Base-by-base conservation (phyloP, 192 early-diverging fungal genomes). In the Dissophora globulifera region DNA sequence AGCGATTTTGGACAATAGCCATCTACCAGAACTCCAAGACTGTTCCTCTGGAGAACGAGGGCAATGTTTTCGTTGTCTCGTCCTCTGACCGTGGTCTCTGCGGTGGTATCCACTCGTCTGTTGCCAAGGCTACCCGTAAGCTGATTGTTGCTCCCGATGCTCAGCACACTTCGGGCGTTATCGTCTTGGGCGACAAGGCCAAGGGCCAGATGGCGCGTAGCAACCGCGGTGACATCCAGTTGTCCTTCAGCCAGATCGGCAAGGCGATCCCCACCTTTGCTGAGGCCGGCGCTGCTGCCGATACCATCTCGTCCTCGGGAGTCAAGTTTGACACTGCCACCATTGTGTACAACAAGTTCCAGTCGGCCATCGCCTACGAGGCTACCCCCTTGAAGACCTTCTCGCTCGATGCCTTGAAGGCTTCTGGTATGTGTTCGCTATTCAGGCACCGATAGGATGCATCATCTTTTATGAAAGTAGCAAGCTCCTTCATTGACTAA, bases 81-180 rank as follows among this genome's bases (percentile, higher is more conserved):
- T 97, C 95, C 31, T 96, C 94, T 48, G 97, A 99, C 87, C 90
- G 94, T 87, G 97, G 97, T 85, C 92, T 99, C 33, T 99, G 97
- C 82, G 96, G 96, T 81, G 96, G 96, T 89, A 96, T 99, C 81
- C 96, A 99, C 91, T 92, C 90, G 67, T 93, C 91, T 64, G 90
- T 99, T 35, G 83, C 94, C 72, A 95, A 96, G 82, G 82, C 79
- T 66, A 90, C 93, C 74, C 91, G 92, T 67, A 85, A 78, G 56
- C 78, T 84, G 63, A 57, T 96, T 23, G 81, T 78, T 32, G 69
- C 84, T 46, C 79, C 86, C 53, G 83, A 89, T 4, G 43, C 30
- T 29, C 0, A 31, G 16, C n/a, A n/a, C n/a, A n/a, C 27, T 5
- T 62, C 84, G 17, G 69, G 81, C 22, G 35, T 95, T 35, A 91